Evolutionary conservation across 129 eudicot species (phyloP).

Genomic region (Flaveria brownii): DNA sequence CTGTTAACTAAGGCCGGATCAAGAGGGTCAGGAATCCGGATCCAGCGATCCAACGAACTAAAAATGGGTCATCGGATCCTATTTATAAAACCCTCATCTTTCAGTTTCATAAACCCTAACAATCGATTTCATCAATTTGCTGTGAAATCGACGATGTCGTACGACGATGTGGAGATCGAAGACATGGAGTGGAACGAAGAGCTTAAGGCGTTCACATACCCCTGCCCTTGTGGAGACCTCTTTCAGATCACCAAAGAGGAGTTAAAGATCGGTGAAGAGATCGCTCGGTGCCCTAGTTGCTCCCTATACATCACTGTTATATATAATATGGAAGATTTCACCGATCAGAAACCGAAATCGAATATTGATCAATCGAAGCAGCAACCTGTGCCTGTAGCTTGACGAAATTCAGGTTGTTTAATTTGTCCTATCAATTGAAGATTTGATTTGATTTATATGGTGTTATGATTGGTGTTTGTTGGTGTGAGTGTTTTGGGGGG

Average conservation of each 20-base stretch:
- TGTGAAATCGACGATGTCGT: slow-evolving; percentile 57
- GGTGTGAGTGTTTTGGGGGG: not conserved
- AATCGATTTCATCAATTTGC: slow-evolving; percentile 10
- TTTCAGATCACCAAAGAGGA: slow-evolving; percentile 94
- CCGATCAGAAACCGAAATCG: slow-evolving; percentile 25
- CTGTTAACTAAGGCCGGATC: too few species aligned
- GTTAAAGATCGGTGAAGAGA: slow-evolving; percentile 77
- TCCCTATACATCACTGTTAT: slow-evolving; percentile 79
- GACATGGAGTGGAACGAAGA: slow-evolving; percentile 99
- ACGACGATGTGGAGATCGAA: slow-evolving; percentile 97
- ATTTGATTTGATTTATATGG: too few species aligned
- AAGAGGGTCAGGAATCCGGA: too few species aligned
- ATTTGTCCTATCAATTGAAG: too few species aligned
- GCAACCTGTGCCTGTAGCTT: slow-evolving; percentile 82
- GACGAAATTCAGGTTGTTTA: slow-evolving; percentile 22
- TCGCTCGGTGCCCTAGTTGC: slow-evolving; percentile 93
- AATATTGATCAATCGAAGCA: slow-evolving; percentile 53
- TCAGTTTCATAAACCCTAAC: not conserved
- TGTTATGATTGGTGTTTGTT: not conserved
- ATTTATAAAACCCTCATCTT: too few species aligned
- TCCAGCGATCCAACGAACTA: too few species aligned
- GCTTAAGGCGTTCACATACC: slow-evolving; percentile 80
- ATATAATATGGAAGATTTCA: slow-evolving; percentile 71
- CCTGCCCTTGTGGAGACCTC: slow-evolving; percentile 91
- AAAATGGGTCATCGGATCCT: too few species aligned